Conservation (phyloP, 768 basidiomycete species). For the Dictyophora rubrovolvata region DNA sequence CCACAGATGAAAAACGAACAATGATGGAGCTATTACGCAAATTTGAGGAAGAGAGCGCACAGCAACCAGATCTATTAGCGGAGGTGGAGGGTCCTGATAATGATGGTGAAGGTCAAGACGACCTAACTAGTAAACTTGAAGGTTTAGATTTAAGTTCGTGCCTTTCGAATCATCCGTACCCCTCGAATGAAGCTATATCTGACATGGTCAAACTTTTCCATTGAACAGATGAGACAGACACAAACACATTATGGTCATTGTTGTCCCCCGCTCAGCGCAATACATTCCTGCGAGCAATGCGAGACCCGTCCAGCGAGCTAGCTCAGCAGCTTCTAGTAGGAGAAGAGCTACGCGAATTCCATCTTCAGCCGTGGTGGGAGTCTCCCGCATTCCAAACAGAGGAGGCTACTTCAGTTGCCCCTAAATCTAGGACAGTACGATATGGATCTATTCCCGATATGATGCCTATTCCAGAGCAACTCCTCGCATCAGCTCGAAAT, state of each 20-base stretch:
- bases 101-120: conserved; percentile 27
- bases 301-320: conserved; percentile 52
- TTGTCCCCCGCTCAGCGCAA: conserved; percentile 51
- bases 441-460: conserved; percentile 32
- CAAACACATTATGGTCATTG: conserved; percentile 50
- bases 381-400: conserved; percentile 12
- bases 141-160: conserved; percentile 53
- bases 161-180: background rate
- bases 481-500: conserved; percentile 29
- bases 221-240: conserved; percentile 39
- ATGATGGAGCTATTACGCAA: conserved; percentile 65
- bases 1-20: conserved; percentile 43
- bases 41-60: conserved; percentile 53
- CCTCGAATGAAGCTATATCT: background rate
- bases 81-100: conserved; percentile 28
- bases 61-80: conserved; percentile 22
- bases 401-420: conserved; percentile 4
- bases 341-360: conserved; percentile 40
- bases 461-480: conserved; percentile 36
- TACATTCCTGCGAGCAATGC: conserved; percentile 48
- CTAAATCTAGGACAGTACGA: conserved; percentile 2
- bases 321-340: conserved; percentile 51
- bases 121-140: conserved; percentile 42
- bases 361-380: conserved; percentile 69
- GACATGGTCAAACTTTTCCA: background rate